These are phyloP conservation scores for Pyrenophora graminea DNA, from an alignment of 2,329 filamentous ascomycete genomes.

Conservation along the genomic window DNA sequence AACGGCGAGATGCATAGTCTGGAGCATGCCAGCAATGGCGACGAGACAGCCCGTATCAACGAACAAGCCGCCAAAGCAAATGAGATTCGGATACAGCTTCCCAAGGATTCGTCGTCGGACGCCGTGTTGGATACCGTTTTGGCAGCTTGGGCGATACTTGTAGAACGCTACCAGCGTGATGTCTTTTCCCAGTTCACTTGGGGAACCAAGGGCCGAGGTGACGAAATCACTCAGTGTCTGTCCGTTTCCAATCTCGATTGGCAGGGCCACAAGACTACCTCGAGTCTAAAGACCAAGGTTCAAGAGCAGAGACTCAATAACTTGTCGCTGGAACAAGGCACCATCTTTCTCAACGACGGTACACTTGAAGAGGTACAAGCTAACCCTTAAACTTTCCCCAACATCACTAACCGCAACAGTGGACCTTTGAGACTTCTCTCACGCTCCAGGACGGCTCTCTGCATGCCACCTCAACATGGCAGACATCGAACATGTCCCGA, in stretches of 20 bases:
- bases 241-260: conserved; percentile 24
- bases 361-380: conserved; percentile 34
- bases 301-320: conserved; percentile 18
- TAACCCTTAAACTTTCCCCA: neutral
- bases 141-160: conserved; percentile 37
- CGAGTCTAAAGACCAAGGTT: conserved; percentile 22
- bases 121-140: conserved; percentile 29
- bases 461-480: conserved; percentile 50
- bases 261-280: conserved; percentile 14
- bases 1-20: conserved; percentile 14
- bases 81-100: conserved; percentile 20
- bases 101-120: conserved; percentile 13
- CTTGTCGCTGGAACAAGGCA: conserved; percentile 8
- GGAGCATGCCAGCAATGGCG: conserved; percentile 13
- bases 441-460: conserved; percentile 33
- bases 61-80: conserved; percentile 13
- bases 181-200: conserved; percentile 38
- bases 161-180: conserved; percentile 41
- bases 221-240: conserved; percentile 21
- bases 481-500: conserved; percentile 47
- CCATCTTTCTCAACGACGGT: conserved; percentile 37
- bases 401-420: conserved; percentile 24
- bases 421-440: conserved; percentile 35
- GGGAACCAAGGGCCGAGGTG: conserved; percentile 22
- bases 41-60: conserved; percentile 6